Conservation (phyloP, 805 yeast species). For the Candida morakotiae region DNA sequence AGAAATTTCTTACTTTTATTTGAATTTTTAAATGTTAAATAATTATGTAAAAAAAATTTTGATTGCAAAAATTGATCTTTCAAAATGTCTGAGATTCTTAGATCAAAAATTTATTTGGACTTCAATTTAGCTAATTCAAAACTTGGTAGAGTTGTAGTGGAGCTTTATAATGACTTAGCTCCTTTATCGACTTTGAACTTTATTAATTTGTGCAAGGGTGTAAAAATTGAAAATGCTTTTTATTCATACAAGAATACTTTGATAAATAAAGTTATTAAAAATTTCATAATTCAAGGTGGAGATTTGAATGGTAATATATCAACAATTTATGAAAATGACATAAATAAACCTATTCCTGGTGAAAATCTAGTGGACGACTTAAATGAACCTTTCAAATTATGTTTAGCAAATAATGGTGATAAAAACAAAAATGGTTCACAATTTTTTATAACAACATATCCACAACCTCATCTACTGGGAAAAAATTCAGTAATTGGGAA, state of each 20-base stretch:
- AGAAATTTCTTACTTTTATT: too few relatives aligned
- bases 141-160: constrained; percentile 60
- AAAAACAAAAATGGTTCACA: constrained; percentile 55
- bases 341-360: constrained; percentile 38
- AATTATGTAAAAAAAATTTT: background rate
- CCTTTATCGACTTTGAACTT: constrained; percentile 57
- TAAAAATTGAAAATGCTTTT: constrained; percentile 12
- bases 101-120: constrained; percentile 46
- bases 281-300: constrained; percentile 71
- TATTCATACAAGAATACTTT: constrained; percentile 39
- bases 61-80: constrained; percentile 1
- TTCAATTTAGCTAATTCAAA: constrained; percentile 38
- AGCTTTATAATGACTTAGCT: constrained; percentile 46
- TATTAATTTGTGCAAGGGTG: constrained; percentile 38
- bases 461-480: constrained; percentile 70
- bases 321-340: constrained; percentile 11
- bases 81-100: constrained; percentile 29
- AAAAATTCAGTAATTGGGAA: constrained; percentile 77
- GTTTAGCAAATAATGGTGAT: constrained; percentile 61
- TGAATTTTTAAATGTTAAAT: too few relatives aligned
- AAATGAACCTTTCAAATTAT: constrained; percentile 45
- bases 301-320: constrained; percentile 42
- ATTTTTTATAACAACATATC: constrained; percentile 66
- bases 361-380: constrained; percentile 45
- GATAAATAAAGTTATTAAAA: constrained; percentile 63